phyloP scores from a whole-genome alignment of 495 filamentous ascomycete genomes.

The Xanthoparmelia taractica region DNA sequence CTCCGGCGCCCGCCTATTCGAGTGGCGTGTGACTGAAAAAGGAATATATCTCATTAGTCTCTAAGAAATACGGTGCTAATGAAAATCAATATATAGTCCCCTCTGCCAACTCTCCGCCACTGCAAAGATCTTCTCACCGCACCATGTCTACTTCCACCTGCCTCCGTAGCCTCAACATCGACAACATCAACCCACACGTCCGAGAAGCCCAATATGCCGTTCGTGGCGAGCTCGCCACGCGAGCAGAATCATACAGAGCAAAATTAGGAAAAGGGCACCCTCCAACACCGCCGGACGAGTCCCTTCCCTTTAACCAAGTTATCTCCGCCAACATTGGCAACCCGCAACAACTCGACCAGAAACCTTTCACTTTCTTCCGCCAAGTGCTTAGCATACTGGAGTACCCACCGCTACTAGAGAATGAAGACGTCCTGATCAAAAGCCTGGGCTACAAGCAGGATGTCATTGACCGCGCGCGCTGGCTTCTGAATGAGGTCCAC shows the following conservation, averaged over 20 bases:
- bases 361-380: slow-evolving; percentile 97
- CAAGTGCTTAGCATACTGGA: slow-evolving; percentile 93
- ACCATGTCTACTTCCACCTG: slow-evolving; percentile 50
- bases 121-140: slow-evolving; percentile 26
- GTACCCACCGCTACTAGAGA: slow-evolving; percentile 74
- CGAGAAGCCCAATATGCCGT: slow-evolving; percentile 88
- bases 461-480: slow-evolving; percentile 75
- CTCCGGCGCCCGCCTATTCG: slow-evolving; percentile 10
- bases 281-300: slow-evolving; percentile 35
- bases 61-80: background rate
- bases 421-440: slow-evolving; percentile 59
- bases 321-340: slow-evolving; percentile 98
- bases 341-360: slow-evolving; percentile 96
- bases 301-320: slow-evolving; percentile 78
- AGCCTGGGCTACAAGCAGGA: slow-evolving; percentile 75
- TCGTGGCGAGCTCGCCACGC: slow-evolving; percentile 85
- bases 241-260: slow-evolving; percentile 80
- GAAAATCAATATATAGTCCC: background rate
- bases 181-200: slow-evolving; percentile 89
- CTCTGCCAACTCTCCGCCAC: background rate
- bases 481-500: slow-evolving; percentile 70
- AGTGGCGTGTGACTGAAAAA: slow-evolving; percentile 3
- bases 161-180: slow-evolving; percentile 58
- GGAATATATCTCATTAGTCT: background rate
- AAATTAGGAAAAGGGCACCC: slow-evolving; percentile 46